Conservation (phyloP, 306 rosid genomes). For the Cicer bijugum region DNA sequence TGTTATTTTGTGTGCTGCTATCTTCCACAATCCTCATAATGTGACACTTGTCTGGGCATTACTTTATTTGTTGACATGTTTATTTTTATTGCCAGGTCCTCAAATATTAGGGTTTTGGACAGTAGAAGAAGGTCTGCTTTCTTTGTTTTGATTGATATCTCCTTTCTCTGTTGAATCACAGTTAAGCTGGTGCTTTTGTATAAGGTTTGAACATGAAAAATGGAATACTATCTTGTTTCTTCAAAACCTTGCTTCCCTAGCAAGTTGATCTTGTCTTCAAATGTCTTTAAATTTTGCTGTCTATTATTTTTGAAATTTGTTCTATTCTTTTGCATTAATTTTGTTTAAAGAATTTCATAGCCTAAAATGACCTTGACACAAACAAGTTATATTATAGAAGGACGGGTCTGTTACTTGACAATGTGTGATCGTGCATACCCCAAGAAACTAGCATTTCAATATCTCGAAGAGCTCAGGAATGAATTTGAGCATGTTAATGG, state of each 20-base stretch:
- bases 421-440: conserved; percentile 99
- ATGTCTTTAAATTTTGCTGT: neutral
- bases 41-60: conserved; percentile 18
- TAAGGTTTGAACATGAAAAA: conserved; percentile 25
- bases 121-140: conserved; percentile 20
- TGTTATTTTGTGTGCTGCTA: conserved; percentile 23
- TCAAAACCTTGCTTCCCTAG: conserved; percentile 3
- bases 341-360: conserved; percentile 34
- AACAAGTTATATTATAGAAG: conserved; percentile 87
- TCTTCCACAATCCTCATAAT: neutral
- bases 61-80: conserved; percentile 11
- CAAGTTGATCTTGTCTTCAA: conserved; percentile 24
- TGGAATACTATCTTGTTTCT: conserved; percentile 16
- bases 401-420: conserved; percentile 96
- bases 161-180: conserved; percentile 5
- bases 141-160: conserved; percentile 25
- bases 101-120: conserved; percentile 14
- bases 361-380: conserved; percentile 62
- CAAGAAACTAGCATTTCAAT: conserved; percentile 98
- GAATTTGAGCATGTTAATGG: conserved; percentile 96
- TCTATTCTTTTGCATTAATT: conserved; percentile 10
- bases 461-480: conserved; percentile 95
- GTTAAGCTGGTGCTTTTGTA: conserved; percentile 36
- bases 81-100: conserved; percentile 5
- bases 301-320: conserved; percentile 9